These are phyloP conservation scores for Russula abietina DNA, from an alignment of 768 basidiomycete genomes.

Conservation along the genomic window DNA sequence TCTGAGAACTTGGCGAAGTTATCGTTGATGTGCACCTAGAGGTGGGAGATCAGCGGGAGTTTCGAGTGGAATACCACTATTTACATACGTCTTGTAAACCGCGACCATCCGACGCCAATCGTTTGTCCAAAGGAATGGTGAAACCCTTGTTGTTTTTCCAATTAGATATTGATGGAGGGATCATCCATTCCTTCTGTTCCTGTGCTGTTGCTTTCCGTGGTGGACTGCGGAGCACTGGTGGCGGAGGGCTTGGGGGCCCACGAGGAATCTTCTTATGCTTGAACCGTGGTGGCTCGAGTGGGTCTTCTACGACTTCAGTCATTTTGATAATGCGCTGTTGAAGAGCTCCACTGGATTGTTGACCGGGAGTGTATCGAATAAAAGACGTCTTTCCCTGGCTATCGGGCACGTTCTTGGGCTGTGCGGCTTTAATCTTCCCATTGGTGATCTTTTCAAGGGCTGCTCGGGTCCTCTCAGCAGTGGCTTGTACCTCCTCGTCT, in stretches of 20 bases:
- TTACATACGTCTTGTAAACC: constrained; percentile 89
- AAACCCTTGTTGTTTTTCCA: constrained; percentile 99
- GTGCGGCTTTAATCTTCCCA: constrained; percentile 97
- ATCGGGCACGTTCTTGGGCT: constrained; percentile 92
- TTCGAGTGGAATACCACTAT: background rate
- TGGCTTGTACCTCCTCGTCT: constrained; percentile 87
- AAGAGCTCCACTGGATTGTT: constrained; percentile 66
- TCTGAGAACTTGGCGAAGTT: constrained; percentile 99
- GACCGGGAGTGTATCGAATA: constrained; percentile 95
- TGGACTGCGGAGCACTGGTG: constrained; percentile 90
- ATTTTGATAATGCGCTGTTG: constrained; percentile 99
- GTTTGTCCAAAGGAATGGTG: constrained; percentile 96
- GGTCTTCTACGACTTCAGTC: constrained; percentile 97
- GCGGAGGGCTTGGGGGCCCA: constrained; percentile 93
- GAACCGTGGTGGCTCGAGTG: constrained; percentile 92
- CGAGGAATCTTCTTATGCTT: constrained; percentile 99
- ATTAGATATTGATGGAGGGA: constrained; percentile 98
- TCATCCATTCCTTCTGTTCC: constrained; percentile 99
- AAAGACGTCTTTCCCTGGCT: constrained; percentile 78
- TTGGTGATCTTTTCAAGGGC: constrained; percentile 92
- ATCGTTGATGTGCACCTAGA: constrained; percentile 94
- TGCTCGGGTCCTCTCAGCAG: constrained; percentile 82
- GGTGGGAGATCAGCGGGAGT: constrained; percentile 1
- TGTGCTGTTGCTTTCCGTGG: constrained; percentile 93
- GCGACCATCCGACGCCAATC: constrained; percentile 95